phyloP scores from a whole-genome alignment of 176 grass and related monocot genomes.

The Zea mays region Zm-B73-REFERENCE-NAM-5.0 NC_050099.1:145144001-145144500 shows the following conservation, averaged over 20 bases:
- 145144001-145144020: not conserved
- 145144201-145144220: conserved; percentile 80
- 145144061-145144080: conserved; percentile 39
- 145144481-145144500: conserved; percentile 91
- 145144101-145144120: conserved; percentile 85
- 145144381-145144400: too few species aligned
- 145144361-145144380: too few species aligned
- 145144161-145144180: conserved; percentile 65
- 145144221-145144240: conserved; percentile 59
- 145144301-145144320: conserved; percentile 83
- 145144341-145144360: too few species aligned
- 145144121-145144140: conserved; percentile 84
- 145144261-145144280: conserved; percentile 64
- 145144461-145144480: conserved; percentile 82
- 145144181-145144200: conserved; percentile 65
- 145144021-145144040: too few species aligned
- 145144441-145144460: conserved; percentile 52
- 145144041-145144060: too few species aligned
- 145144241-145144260: conserved; percentile 61
- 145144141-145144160: conserved; percentile 77
- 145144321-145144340: conserved; percentile 55
- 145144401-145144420: not conserved
- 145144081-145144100: conserved; percentile 69
- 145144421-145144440: not conserved
- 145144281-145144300: conserved; percentile 75